phyloP scores from a whole-genome alignment of 2,329 filamentous ascomycete species.

The Aureobasidium subglaciale region DNA sequence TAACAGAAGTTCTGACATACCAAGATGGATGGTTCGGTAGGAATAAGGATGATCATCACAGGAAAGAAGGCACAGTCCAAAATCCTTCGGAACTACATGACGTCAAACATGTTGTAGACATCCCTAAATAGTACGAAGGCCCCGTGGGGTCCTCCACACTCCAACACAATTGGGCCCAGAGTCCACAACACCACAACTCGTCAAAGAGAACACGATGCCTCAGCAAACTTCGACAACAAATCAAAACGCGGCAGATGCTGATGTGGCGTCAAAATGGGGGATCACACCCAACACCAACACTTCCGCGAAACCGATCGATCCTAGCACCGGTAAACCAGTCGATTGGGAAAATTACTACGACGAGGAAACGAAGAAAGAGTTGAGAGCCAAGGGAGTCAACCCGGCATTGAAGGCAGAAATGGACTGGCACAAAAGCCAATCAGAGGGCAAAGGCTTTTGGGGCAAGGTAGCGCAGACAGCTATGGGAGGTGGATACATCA shows the following conservation, averaged over 20 bases:
- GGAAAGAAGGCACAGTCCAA: too few relatives aligned
- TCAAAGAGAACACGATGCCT: too few relatives aligned
- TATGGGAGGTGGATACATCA: conserved; percentile 17
- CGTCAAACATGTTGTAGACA: too few relatives aligned
- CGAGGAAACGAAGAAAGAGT: conserved; percentile 15
- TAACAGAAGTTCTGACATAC: too few relatives aligned
- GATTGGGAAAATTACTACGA: conserved; percentile 15
- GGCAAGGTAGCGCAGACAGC: conserved; percentile 17
- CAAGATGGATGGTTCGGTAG: too few relatives aligned
- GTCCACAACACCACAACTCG: too few relatives aligned
- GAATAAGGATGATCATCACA: too few relatives aligned
- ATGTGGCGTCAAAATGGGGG: conserved; percentile 16
- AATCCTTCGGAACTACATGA: too few relatives aligned
- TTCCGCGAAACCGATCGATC: not conserved
- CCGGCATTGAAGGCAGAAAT: conserved; percentile 19
- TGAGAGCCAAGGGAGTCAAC: conserved; percentile 17
- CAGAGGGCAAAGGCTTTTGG: conserved; percentile 14
- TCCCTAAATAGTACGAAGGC: too few relatives aligned
- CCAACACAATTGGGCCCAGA: too few relatives aligned
- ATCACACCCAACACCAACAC: conserved; percentile 5
- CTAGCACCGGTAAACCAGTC: conserved; percentile 1
- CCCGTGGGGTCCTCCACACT: too few relatives aligned
- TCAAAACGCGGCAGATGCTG: not conserved
- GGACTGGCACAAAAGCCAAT: conserved; percentile 13
- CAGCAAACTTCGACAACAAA: not conserved